Evolutionary conservation across 2,329 filamentous ascomycete species (phyloP).

Genomic region (Cytospora paraplurivora): DNA sequence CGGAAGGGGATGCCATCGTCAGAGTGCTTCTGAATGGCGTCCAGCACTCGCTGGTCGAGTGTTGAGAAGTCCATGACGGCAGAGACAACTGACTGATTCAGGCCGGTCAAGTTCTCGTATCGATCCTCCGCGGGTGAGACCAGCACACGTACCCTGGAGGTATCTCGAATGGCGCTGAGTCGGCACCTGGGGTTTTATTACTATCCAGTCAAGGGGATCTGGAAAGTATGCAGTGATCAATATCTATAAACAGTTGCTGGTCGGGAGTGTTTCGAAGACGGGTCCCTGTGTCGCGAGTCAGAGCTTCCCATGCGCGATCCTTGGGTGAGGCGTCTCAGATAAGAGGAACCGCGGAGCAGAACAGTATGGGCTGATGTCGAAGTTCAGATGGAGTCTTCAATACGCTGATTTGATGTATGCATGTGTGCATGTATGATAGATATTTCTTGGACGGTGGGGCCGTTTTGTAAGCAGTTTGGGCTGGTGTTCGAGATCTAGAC

Average conservation of each 20-base stretch:
- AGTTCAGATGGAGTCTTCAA: background rate
- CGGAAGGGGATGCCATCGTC: slow-evolving; percentile 69
- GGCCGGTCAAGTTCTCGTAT: background rate
- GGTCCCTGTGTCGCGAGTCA: slow-evolving; percentile 25
- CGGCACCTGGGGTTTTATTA: slow-evolving; percentile 15
- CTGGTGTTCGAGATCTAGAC: background rate
- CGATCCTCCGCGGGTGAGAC: slow-evolving; percentile 6
- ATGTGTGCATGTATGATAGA: no score
- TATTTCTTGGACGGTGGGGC: no score
- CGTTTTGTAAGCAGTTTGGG: background rate
- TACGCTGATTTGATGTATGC: background rate
- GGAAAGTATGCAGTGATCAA: background rate
- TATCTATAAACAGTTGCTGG: slow-evolving; percentile 12
- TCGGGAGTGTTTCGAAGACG: slow-evolving; percentile 24
- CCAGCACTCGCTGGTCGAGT: slow-evolving; percentile 27
- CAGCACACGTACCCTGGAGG: background rate
- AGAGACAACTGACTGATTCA: background rate
- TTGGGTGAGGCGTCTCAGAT: slow-evolving; percentile 12
- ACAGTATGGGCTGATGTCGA: background rate
- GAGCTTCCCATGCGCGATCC: slow-evolving; percentile 7
- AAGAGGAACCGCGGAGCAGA: background rate
- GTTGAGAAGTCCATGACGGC: slow-evolving; percentile 19
- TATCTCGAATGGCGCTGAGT: background rate
- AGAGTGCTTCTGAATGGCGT: slow-evolving; percentile 25
- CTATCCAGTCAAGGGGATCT: background rate